Base-by-base conservation (phyloP, 2,329 filamentous ascomycete species). In the Tolypocladium inflatum region DNA sequence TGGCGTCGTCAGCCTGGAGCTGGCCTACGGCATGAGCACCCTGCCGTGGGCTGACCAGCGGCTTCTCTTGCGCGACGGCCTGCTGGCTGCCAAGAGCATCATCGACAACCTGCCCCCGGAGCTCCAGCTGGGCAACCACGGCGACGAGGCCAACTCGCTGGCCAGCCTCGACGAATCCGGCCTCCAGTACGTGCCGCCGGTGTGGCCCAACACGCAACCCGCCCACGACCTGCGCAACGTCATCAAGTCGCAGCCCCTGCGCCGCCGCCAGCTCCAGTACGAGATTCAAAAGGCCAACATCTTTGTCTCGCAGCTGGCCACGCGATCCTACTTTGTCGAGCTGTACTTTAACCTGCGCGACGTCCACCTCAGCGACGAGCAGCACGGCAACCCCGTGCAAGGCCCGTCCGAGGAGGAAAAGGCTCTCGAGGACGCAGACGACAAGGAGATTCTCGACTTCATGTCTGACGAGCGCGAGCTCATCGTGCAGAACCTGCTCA, bases 281-380 rank as follows among this genome's bases (percentile, higher is more conserved):
- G 91, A 96, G 72, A 94, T 96, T 37, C 91, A 96, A 70, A 96
- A 95, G 69, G 89, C 90, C 8, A 96, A 96, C 70, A 89, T 96
- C 43, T 91, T 93, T 67, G 85, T 87, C 2, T 93, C 88, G 7
- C 88, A 91, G 66, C 77, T 96, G 11, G 86, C 87, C 2, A 95
- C 90, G 0, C 82, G 91, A 30, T 93, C 89, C 0, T 92, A 91
- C 69, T 85, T 93, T 58, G 90, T 95, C 0, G 90, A 96, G 70
- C 87, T 91, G 62, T 96, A 93, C 73, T 90, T 90, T 71, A 86
- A 85, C 64, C 78, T 94, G 1, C 84, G 86, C 42, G 88, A 91
- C 56, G 82, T 85, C 1, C 83, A 87, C 64, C 73, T 82, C 48
- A 69, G 75, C 21, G 74, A 80, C 59, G 73, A 77, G 59, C 71